Evolutionary conservation across 2,329 filamentous ascomycete species (phyloP), one percentile per base, ranked within the genome.

Genomic region (Aspergillus luchuensis): DNA sequence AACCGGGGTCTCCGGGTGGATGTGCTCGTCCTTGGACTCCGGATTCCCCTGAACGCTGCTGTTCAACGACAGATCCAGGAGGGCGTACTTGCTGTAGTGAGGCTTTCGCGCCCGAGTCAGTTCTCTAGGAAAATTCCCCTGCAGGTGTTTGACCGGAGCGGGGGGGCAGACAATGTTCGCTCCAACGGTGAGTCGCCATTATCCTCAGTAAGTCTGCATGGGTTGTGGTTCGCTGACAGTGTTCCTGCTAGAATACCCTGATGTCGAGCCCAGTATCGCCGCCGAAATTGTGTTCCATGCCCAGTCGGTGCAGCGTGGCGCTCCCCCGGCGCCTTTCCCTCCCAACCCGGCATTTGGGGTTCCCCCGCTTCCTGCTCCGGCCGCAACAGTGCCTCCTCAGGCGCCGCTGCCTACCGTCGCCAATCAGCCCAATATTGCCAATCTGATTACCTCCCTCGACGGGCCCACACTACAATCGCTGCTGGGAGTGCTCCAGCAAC

Each of bases 31-130:
- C 81, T 97, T 49, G 89, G 88, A 58, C 88, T 91, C 30, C 87
- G 90, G 21, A 86, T 96, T 49, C 86, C 90, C 17, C 87, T 93
- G 63, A 86, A 89, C 38, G 86, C 89, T 5, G 88, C 97, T n/a
- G 86, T 97, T 56, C 88, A 91, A 66, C 85, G 91, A 56, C 92
- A 97, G 72, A 91, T 96, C 39, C 80, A 93, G 10, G 93, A 98
- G 75, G 94, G 95, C 17, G 94, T 97, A 1, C 85, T 91, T 55
- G 94, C 90, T 8, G 90, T 97, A 13, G 87, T 91, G 5, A 89
- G 92, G 68, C 84, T 98, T 13, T 88, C 90, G 62, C 81, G 87
- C 54, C 81, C 83, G 49, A 86, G 91, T 21, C 89, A 96, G 70
- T 81, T 83, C 36, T 84, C 84, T 1, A 87, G 88, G 65, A 92